These are phyloP conservation scores for Taphrina flavorubra DNA, from an alignment of 1,139 yeast genomes.

Conservation along the genomic window DNA sequence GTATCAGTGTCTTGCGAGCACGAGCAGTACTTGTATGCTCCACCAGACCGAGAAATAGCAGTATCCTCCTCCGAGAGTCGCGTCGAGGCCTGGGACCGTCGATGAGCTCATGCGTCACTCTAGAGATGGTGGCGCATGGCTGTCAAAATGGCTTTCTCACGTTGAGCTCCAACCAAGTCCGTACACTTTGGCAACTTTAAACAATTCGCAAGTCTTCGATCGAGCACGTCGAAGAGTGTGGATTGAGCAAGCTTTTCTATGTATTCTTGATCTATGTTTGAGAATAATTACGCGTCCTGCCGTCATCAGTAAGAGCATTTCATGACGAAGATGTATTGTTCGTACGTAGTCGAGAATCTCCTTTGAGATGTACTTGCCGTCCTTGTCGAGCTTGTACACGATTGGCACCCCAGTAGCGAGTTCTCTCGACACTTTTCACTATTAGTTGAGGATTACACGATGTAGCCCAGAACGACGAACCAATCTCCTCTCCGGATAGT, in stretches of 20 bases:
- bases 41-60: no score
- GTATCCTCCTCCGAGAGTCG: background rate
- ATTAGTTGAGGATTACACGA: background rate
- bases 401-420: constrained; percentile 96
- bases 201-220: background rate
- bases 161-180: background rate
- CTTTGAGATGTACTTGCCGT: constrained; percentile 47
- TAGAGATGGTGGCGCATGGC: constrained; percentile 13
- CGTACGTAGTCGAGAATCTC: constrained; percentile 42
- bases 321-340: background rate
- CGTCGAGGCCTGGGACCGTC: background rate
- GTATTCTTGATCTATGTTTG: background rate
- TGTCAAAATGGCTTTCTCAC: background rate
- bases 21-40: background rate
- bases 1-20: background rate
- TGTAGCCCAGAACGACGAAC: constrained; percentile 74
- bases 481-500: constrained; percentile 89
- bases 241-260: background rate
- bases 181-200: background rate
- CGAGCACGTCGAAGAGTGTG: no score
- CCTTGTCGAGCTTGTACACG: constrained; percentile 90
- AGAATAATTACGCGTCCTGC: background rate
- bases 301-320: background rate
- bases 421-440: constrained; percentile 16
- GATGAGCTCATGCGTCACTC: constrained; percentile 14